Conservation (phyloP, 2,329 filamentous ascomycete genomes). For the Fusarium nanum region DNA sequence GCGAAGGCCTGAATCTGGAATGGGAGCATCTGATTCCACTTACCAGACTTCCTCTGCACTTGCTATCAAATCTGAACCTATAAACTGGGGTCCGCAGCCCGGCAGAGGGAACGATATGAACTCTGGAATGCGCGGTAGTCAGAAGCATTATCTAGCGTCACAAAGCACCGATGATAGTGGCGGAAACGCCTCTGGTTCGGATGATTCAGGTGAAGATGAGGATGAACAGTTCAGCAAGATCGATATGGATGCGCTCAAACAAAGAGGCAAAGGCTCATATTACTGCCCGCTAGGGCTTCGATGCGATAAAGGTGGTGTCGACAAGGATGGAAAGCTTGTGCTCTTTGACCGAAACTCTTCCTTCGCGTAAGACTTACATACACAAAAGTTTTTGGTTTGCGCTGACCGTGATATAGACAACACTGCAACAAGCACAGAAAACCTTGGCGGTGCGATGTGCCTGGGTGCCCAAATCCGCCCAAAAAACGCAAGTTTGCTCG, state of each 20-base stretch:
- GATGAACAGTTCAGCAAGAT: slow-evolving; percentile 52
- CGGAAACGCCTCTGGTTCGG: slow-evolving; percentile 46
- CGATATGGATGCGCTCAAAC: slow-evolving; percentile 55
- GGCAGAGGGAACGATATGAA: slow-evolving; percentile 38
- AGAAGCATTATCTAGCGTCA: slow-evolving; percentile 43
- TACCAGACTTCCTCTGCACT: slow-evolving; percentile 43
- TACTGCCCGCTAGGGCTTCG: slow-evolving; percentile 51
- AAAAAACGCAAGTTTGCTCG: slow-evolving; percentile 57
- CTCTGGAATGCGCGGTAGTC: slow-evolving; percentile 33
- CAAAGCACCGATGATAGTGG: slow-evolving; percentile 29
- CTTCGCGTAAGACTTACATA: slow-evolving; percentile 50
- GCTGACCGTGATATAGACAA: slow-evolving; percentile 50
- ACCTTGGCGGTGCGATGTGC: slow-evolving; percentile 55
- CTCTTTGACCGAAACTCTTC: slow-evolving; percentile 57
- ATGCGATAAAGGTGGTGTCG: slow-evolving; percentile 57
- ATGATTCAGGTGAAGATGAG: slow-evolving; percentile 49
- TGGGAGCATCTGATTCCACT: slow-evolving; percentile 17
- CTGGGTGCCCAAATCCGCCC: slow-evolving; percentile 55
- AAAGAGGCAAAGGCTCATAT: slow-evolving; percentile 55
- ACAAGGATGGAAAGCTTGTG: slow-evolving; percentile 53
- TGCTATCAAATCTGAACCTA: slow-evolving; percentile 40
- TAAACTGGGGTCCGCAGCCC: slow-evolving; percentile 30
- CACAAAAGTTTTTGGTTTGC: slow-evolving; percentile 9
- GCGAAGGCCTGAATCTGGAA: slow-evolving; percentile 29
- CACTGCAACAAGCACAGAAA: slow-evolving; percentile 59